Base-by-base conservation (phyloP, 2,329 filamentous ascomycete genomes). In the Colletotrichum sublineola region DNA sequence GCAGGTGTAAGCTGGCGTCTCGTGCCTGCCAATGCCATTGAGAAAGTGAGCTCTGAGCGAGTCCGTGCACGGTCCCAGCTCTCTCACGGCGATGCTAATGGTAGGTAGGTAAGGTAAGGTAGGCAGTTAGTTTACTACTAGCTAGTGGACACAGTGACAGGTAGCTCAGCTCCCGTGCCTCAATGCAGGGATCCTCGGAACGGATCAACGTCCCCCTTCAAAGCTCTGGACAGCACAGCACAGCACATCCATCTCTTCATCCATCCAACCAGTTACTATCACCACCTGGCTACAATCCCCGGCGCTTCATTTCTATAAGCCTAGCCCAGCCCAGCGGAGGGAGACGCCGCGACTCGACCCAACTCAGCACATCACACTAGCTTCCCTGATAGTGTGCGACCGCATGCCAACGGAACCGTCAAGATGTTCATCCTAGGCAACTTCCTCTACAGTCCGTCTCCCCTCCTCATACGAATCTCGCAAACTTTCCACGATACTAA, bases 371-470 rank as follows among this genome's bases (percentile, higher is more conserved):
- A 18, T 7, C 18, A 63, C n/a, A 57, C 36, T 36, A 31, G 24
- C 14, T 14, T 20, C 15, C 20, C 2, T 42, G 46, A 29, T 24
- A 24, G 61, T 42, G 24, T 31, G 24, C 31, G 20, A 53, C 58
- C 20, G 50, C 31, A 56, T 52, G 36, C 42, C 70, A 31, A 31
- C 18, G 33, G 20, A 58, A 31, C 57, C 55, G 64, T 40, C 65
- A 67, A 66, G 6, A 94, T 94, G 92, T 86, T 94, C 75, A 88
- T 95, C 85, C 84, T 90, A 75, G 88, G 88, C 66, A 93, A 91
- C 78, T 87, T 96, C 71, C 86, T 96, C 81, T 95, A 96, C 82
- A 81, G 81, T 82, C 74, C 53, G 76, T 66, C 55, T 42, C 40
- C 14, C 58, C 20, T 40, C 33, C 31, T 33, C n/a, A 5, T 42